These are phyloP conservation scores for Rhynchosporium agropyri DNA, from an alignment of 2,329 filamentous ascomycete genomes.

Conservation along the genomic window DNA sequence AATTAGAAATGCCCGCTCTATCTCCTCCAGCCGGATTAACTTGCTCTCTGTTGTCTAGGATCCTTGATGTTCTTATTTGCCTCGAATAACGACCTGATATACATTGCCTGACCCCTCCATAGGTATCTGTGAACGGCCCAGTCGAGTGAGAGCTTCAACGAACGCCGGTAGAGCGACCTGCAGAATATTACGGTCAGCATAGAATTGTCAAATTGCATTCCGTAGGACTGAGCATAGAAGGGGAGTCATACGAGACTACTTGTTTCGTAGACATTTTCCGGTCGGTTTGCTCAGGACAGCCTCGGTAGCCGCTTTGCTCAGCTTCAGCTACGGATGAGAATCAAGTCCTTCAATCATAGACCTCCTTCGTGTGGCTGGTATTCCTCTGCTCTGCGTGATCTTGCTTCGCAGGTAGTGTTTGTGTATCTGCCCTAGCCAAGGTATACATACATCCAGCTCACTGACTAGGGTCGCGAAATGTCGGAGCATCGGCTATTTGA, in stretches of 20 bases:
- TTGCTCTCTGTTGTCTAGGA: conserved; percentile 77
- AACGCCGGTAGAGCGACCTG: conserved; percentile 84
- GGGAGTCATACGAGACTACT: conserved; percentile 40
- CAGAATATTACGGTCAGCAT: conserved; percentile 23
- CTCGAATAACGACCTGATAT: conserved; percentile 94
- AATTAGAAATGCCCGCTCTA: conserved; percentile 21
- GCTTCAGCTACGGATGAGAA: conserved; percentile 15
- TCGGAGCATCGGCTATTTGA: conserved; percentile 26
- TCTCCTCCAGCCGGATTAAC: conserved; percentile 10
- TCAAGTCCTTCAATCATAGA: conserved; percentile 17
- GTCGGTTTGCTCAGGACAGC: conserved; percentile 5
- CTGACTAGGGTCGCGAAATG: conserved; percentile 22
- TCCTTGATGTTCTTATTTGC: conserved; percentile 85
- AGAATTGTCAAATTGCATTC: not conserved
- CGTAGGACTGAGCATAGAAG: not conserved
- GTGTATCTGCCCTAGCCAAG: not conserved
- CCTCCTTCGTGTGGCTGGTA: not conserved
- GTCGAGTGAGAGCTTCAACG: conserved; percentile 89
- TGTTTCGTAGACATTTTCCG: conserved; percentile 43
- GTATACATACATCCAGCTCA: not conserved
- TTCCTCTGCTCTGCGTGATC: not conserved
- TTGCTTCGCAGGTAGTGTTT: not conserved
- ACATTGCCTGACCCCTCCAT: conserved; percentile 94
- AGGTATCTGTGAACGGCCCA: conserved; percentile 92
- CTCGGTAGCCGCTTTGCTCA: conserved; percentile 16